These are phyloP conservation scores for Nakaseomyces kungkrabaensis DNA, from an alignment of 1,139 yeast genomes.

Conservation along the genomic window DNA sequence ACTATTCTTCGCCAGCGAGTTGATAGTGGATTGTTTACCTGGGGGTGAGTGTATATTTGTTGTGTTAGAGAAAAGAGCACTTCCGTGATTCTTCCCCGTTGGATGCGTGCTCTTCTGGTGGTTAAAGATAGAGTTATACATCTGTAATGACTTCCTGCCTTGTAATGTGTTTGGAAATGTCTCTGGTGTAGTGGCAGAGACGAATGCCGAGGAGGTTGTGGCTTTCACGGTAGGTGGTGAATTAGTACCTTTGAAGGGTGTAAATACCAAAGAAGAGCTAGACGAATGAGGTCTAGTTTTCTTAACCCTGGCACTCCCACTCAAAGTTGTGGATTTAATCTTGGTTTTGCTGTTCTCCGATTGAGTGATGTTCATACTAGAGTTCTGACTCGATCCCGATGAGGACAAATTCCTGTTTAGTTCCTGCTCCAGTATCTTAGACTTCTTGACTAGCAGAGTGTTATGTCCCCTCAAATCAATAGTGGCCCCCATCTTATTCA, in stretches of 20 bases:
- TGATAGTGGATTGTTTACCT: conserved; percentile 11
- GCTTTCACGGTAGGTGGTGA: conserved; percentile 1
- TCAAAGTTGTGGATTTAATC: not conserved
- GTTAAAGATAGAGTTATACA: conserved; percentile 1
- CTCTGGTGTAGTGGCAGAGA: not conserved
- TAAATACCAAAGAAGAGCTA: not conserved
- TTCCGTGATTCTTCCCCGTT: not conserved
- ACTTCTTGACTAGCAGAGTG: conserved; percentile 6
- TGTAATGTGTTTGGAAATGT: not conserved
- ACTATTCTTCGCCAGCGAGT: conserved; percentile 11
- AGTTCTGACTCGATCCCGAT: not conserved
- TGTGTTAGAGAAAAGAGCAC: not conserved
- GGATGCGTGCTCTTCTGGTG: conserved; percentile 1
- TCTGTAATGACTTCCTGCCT: not conserved
- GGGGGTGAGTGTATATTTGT: conserved; percentile 9
- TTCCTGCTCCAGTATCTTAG: not conserved
- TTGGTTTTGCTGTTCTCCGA: not conserved
- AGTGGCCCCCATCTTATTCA: conserved; percentile 63
- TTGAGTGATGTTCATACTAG: not conserved
- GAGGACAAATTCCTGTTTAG: not conserved
- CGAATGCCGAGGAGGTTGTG: not conserved
- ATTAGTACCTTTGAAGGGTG: conserved; percentile 2
- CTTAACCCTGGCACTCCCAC: not conserved
- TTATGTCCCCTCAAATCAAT: conserved; percentile 40
- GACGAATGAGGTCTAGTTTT: not conserved